Evolutionary conservation across 164 flowering plant species (phyloP), one percentile per base, ranked within the genome.

Genomic region (Saururus chinensis): DNA sequence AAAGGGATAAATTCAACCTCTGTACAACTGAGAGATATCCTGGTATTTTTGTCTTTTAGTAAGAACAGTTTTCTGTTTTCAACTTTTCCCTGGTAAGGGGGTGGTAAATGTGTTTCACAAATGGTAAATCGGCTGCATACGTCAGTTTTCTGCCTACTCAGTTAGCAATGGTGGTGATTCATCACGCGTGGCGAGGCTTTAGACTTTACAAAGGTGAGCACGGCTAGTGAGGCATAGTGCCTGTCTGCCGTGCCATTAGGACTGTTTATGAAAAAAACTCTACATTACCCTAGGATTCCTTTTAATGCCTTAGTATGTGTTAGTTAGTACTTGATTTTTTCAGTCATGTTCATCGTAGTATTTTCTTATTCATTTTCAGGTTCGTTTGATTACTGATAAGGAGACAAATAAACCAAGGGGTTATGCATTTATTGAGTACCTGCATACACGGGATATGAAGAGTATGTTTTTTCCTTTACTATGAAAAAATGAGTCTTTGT

Each of bases 361-460:
- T 12, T 45, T 45, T 45, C 14, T 12, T 45, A 17, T 45, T 45
- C 4, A 45, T 45, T 73, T 60, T 71, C 87, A 91, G 99, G 97
- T 95, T 56, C 84, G 91, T 40, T 60, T 95, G 79, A 66, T 91
- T 56, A 78, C 78, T 51, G 96, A 95, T 68, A 83, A 79, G 64
- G 76, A 55, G 65, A 73, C 90, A 17, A 84, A 80, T 63, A 95
- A 91, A 69, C 96, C 99, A 11, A 85, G 77, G 75, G 99, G 99
- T 40, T 95, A 95, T 81, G 99, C 92, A 30, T 95, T 95, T 78
- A 79, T 95, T 57, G 99, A 95, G 72, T 95, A 81, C 68, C 57
- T 77, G 76, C 99, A 95, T 71, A 95, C 95, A 40, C 75, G 99
- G 40, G 99, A 91, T 70, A 95, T 95, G 99, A 95, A 95, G 84